These are phyloP conservation scores for Globisporangium nagaii DNA, from an alignment of 352 stramenopile species.

Conservation along the genomic window DNA sequence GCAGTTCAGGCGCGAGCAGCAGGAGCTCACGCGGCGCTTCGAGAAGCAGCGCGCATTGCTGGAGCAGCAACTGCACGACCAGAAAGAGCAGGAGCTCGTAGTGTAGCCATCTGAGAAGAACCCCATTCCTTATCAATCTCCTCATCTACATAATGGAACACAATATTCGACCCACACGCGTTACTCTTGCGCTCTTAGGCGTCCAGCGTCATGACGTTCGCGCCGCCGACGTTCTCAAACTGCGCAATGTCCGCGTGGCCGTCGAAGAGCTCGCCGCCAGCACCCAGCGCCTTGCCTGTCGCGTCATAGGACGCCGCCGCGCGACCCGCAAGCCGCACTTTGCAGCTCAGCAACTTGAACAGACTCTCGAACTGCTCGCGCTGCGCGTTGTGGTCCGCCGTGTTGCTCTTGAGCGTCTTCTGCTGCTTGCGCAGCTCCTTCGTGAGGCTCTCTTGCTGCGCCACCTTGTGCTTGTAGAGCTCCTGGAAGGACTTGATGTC, in stretches of 20 bases:
- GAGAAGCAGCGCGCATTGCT: constrained; percentile 41
- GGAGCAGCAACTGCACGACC: constrained; percentile 36
- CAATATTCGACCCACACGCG: too few species aligned
- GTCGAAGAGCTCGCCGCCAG: constrained; percentile 48
- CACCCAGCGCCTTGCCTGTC: constrained; percentile 17
- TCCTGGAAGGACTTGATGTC: constrained; percentile 88
- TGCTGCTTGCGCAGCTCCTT: constrained; percentile 90
- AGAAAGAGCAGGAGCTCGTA: constrained; percentile 7
- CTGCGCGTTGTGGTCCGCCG: constrained; percentile 71
- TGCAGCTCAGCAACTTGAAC: constrained; percentile 72
- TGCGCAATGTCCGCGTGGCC: constrained; percentile 64
- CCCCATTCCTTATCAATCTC: not conserved
- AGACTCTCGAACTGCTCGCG: constrained; percentile 84
- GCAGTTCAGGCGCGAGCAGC: constrained; percentile 39
- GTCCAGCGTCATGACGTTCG: constrained; percentile 83
- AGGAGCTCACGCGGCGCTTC: constrained; percentile 32
- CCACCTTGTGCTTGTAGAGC: constrained; percentile 90
- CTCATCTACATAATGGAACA: not conserved
- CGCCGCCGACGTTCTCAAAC: constrained; percentile 70
- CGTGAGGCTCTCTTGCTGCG: constrained; percentile 85
- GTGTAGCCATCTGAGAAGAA: constrained; percentile 4
- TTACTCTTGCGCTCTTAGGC: constrained; percentile 21
- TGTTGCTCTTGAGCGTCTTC: constrained; percentile 81
- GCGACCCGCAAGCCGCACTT: constrained; percentile 50
- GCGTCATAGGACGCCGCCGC: constrained; percentile 8